These are phyloP conservation scores for Agrocybe praecox DNA, from an alignment of 768 basidiomycete species.

Conservation along the genomic window DNA sequence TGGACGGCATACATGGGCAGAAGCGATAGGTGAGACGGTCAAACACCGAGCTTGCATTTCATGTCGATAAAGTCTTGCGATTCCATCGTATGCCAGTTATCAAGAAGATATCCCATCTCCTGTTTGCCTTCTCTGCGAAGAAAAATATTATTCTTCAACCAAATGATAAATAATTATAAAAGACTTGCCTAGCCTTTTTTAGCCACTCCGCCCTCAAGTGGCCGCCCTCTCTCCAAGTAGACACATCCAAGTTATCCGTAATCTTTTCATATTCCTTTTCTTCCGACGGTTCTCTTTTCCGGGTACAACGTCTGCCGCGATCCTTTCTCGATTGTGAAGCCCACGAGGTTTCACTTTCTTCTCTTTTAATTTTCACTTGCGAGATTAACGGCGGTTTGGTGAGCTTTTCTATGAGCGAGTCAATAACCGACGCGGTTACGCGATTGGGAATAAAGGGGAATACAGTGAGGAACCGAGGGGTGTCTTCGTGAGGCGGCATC, in stretches of 20 bases:
- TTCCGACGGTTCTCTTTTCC: conserved; percentile 41
- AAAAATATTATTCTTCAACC: conserved; percentile 13
- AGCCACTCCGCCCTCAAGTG: conserved; percentile 56
- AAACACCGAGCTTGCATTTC: conserved; percentile 59
- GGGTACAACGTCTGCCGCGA: conserved; percentile 33
- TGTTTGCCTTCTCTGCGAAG: conserved; percentile 50
- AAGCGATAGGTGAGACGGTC: conserved; percentile 22
- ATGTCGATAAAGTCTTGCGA: conserved; percentile 54
- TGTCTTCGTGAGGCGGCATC: conserved; percentile 50
- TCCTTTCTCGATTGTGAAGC: conserved; percentile 35
- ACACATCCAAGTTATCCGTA: conserved; percentile 33
- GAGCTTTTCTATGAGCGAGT: conserved; percentile 54
- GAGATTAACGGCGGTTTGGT: conserved; percentile 33
- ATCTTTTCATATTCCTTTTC: conserved; percentile 28
- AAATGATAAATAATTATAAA: conserved; percentile 9
- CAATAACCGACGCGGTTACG: conserved; percentile 51
- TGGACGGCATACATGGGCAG: conserved; percentile 1
- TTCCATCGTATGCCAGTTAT: conserved; percentile 50
- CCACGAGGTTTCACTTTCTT: conserved; percentile 41
- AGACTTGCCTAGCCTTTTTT: conserved; percentile 52
- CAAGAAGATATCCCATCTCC: conserved; percentile 54
- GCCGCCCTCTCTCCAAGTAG: conserved; percentile 58
- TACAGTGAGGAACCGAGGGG: conserved; percentile 49
- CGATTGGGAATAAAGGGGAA: conserved; percentile 71
- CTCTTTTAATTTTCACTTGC: conserved; percentile 41